Percentiles rank a stretch among this genome's conserved stretches.
Evolutionary conservation across 495 filamentous ascomycete genomes (phyloP).

Genomic region (Articulospora tetracladia): DNA sequence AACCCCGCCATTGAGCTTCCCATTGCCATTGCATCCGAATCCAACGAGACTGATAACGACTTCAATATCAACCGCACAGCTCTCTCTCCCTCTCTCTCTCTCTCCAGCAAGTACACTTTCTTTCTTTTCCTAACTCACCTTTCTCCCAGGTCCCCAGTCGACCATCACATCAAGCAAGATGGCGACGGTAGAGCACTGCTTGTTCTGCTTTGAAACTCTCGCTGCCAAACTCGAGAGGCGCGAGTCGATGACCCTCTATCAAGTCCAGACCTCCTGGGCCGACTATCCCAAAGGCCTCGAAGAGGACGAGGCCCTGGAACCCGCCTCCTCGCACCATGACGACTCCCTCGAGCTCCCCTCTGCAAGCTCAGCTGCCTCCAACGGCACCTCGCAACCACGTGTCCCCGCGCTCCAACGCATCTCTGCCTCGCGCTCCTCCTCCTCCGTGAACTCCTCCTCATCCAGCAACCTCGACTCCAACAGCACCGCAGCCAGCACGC

Average conservation of each 20-base stretch:
- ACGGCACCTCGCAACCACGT: constrained; percentile 5
- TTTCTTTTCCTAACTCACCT: neutral
- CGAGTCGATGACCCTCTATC: constrained; percentile 44
- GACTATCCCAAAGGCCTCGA: constrained; percentile 36
- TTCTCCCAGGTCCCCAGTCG: neutral
- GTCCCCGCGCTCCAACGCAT: constrained; percentile 26
- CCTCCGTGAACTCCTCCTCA: constrained; percentile 11
- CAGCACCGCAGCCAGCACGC: constrained; percentile 8
- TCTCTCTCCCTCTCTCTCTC: neutral
- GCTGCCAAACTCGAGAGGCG: constrained; percentile 59
- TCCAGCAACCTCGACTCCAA: constrained; percentile 5
- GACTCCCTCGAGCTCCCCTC: constrained; percentile 14
- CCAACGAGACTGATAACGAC: neutral
- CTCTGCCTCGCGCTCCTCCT: constrained; percentile 18
- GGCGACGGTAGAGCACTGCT: constrained; percentile 80
- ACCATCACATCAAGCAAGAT: constrained; percentile 40
- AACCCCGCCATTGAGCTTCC: neutral
- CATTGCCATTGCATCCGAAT: neutral
- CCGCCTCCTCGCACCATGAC: constrained; percentile 22
- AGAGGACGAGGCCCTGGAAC: constrained; percentile 32
- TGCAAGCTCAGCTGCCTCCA: constrained; percentile 29
- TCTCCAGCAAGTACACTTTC: neutral
- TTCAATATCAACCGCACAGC: neutral
- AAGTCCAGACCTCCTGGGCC: constrained; percentile 72
- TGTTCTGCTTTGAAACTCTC: constrained; percentile 88